Evolutionary conservation across 1,284 basidiomycete genomes (phyloP).

Genomic region (Ceraceosorus guamensis): DNA sequence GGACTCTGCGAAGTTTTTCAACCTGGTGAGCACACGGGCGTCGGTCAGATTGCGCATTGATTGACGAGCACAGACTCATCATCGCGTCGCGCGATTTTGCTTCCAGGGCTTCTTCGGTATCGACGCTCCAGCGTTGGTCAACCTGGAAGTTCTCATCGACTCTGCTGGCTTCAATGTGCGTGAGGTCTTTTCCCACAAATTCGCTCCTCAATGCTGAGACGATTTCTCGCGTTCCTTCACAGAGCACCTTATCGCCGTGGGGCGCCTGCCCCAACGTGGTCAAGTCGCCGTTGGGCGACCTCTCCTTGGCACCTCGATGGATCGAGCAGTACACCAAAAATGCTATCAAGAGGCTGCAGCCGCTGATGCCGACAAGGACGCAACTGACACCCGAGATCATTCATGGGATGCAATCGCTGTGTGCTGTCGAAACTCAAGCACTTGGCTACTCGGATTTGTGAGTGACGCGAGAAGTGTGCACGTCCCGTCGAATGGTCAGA

Average conservation of each 20-base stretch:
- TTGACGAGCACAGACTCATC: too few species aligned
- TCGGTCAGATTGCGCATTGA: too few species aligned
- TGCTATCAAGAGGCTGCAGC: slow-evolving; percentile 31
- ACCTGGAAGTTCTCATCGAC: slow-evolving; percentile 42
- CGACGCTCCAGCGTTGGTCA: slow-evolving; percentile 28
- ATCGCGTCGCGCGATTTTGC: slow-evolving; percentile 55
- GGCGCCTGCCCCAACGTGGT: slow-evolving; percentile 55
- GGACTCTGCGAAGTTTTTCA: slow-evolving; percentile 58
- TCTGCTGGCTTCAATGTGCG: slow-evolving; percentile 66
- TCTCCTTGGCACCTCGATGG: slow-evolving; percentile 52
- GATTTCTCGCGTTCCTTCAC: background rate
- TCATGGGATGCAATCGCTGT: slow-evolving; percentile 48
- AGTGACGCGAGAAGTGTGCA: too few species aligned
- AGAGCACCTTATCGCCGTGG: slow-evolving; percentile 57
- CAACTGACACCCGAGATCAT: slow-evolving; percentile 50
- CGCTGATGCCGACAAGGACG: slow-evolving; percentile 16
- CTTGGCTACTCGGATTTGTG: slow-evolving; percentile 59
- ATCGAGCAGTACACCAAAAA: slow-evolving; percentile 35
- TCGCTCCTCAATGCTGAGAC: background rate
- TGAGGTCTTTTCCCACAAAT: slow-evolving; percentile 13
- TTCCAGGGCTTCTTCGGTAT: slow-evolving; percentile 32
- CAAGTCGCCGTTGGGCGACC: slow-evolving; percentile 58
- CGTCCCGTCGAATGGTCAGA: too few species aligned
- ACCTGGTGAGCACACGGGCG: too few species aligned
- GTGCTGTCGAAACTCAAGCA: slow-evolving; percentile 36